A percentile compares a stretch with the other conserved stretches of the same genome.
These are phyloP conservation scores for Hypoxylon sp. DNA, from an alignment of 2,329 filamentous ascomycete species.

Conservation along the genomic window DNA sequence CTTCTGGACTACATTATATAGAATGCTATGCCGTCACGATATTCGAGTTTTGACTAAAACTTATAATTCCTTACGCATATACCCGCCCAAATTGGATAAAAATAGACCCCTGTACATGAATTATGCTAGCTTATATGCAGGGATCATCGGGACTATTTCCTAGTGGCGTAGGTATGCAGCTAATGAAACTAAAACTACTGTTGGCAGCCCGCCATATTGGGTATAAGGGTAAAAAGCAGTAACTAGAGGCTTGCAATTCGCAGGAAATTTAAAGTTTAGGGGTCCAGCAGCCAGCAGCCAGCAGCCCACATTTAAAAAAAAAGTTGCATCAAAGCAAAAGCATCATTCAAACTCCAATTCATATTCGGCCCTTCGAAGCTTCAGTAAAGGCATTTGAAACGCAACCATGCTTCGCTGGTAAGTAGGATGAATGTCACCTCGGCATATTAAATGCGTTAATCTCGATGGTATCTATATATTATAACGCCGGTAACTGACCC, in stretches of 20 bases:
- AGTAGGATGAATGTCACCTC: conserved; percentile 42
- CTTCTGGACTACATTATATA: not conserved
- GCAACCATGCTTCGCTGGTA: conserved; percentile 54
- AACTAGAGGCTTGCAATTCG: conserved; percentile 14
- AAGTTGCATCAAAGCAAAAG: conserved; percentile 39
- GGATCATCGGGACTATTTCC: not conserved
- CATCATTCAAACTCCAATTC: conserved; percentile 27
- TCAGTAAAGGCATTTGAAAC: conserved; percentile 33
- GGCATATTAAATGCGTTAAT: conserved; percentile 19
- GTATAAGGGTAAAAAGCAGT: conserved; percentile 15
- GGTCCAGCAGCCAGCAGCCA: conserved; percentile 20
- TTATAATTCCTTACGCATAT: not conserved
- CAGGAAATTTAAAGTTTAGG: conserved; percentile 20
- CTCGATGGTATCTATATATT: conserved; percentile 11
- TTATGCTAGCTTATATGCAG: not conserved
- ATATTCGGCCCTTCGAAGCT: conserved; percentile 35
- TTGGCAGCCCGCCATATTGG: not conserved
- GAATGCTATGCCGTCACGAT: not conserved
- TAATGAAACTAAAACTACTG: conserved; percentile 1
- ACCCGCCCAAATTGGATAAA: not conserved
- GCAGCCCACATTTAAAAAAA: conserved; percentile 20
- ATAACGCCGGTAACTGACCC: conserved; percentile 19
- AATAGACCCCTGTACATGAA: conserved; percentile 2
- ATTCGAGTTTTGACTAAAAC: not conserved
- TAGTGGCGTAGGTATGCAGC: conserved; percentile 16